Evolutionary conservation across 176 grass and related monocot species (phyloP).

Genomic region (Thalia dealbata): DNA sequence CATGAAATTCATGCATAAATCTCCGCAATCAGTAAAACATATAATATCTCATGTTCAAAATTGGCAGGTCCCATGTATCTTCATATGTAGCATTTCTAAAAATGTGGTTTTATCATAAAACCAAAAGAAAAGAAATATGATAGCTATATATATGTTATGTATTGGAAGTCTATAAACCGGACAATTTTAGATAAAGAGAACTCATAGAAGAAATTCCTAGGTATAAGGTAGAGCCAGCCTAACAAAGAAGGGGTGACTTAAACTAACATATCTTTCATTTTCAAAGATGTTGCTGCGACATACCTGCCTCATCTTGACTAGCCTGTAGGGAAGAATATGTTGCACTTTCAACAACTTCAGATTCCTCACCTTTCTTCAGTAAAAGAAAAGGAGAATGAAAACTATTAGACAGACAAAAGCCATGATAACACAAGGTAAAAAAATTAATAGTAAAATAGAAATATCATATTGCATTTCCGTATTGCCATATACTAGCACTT

Average conservation of each 20-base stretch:
- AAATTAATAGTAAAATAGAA: not conserved
- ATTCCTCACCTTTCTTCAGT: conserved; percentile 31
- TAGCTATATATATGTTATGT: not conserved
- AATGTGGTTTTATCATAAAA: conserved; percentile 10
- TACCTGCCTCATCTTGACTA: conserved; percentile 31
- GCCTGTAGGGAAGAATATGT: conserved; percentile 11
- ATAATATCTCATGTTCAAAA: not conserved
- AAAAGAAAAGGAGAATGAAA: conserved; percentile 17
- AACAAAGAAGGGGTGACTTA: not conserved
- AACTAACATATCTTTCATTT: not conserved
- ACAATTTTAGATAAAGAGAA: not conserved
- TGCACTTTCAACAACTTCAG: conserved; percentile 20
- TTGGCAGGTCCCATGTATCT: not conserved
- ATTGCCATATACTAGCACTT: not conserved
- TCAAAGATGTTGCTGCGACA: not conserved
- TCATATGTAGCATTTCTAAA: not conserved
- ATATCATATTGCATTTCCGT: not conserved
- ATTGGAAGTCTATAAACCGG: not conserved
- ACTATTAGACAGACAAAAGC: not conserved
- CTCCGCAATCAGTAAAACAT: not conserved
- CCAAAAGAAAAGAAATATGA: not conserved
- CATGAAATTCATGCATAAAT: not conserved
- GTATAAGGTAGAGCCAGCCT: conserved; percentile 4
- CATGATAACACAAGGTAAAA: not conserved
- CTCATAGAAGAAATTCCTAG: too few relatives aligned